Conservation (phyloP, 306 rosid genomes). For the Inga oerstediana region DNA sequence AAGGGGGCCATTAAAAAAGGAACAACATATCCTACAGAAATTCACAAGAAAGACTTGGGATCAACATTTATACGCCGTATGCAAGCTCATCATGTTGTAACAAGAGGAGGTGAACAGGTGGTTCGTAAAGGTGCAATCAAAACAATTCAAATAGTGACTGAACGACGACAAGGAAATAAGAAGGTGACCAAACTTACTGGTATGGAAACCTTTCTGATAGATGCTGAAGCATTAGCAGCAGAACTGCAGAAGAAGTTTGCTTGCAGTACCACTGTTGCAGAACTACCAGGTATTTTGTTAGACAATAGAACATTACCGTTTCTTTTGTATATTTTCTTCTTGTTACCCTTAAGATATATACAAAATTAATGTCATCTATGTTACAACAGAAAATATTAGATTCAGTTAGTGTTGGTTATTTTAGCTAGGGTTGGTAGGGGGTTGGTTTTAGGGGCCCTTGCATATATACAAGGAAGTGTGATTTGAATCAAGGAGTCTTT, state of each 20-base stretch:
- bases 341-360: conserved; percentile 5
- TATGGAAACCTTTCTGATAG: conserved; percentile 78
- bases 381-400: not conserved
- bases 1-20: conserved; percentile 92
- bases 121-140: conserved; percentile 88
- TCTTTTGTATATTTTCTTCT: conserved; percentile 1
- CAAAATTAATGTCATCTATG: conserved; percentile 2
- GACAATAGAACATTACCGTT: conserved; percentile 10
- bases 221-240: conserved; percentile 87
- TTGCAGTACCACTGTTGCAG: conserved; percentile 85
- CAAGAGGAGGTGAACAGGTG: conserved; percentile 80
- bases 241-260: conserved; percentile 90
- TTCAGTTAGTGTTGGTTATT: not conserved
- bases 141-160: conserved; percentile 86
- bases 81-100: conserved; percentile 90
- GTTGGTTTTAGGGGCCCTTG: not conserved
- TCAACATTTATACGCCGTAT: conserved; percentile 70
- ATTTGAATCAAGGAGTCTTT: not conserved
- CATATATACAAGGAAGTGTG: not conserved
- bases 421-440: not conserved
- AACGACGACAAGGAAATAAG: conserved; percentile 91
- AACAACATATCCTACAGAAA: conserved; percentile 78
- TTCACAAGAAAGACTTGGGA: conserved; percentile 86
- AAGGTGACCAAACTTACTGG: conserved; percentile 91
- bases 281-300: conserved; percentile 72